A percentile compares a stretch with the other conserved stretches of the same genome.
phyloP scores from a whole-genome alignment of 768 basidiomycete genomes.

The Phaffia australis region DNA sequence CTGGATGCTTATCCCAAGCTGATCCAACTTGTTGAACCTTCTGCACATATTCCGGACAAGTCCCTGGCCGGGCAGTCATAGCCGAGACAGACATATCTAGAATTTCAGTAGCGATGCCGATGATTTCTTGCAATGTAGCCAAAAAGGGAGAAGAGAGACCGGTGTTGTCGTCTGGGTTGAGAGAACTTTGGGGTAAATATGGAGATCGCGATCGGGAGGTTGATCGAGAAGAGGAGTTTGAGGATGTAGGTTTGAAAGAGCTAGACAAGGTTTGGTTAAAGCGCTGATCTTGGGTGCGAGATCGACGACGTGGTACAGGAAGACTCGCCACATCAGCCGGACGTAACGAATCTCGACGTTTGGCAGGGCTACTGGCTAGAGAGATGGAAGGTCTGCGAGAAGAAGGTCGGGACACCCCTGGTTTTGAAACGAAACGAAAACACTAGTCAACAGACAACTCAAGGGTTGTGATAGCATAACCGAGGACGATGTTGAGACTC shows the following conservation, averaged over 20 bases:
- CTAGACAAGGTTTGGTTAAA: conserved; percentile 6
- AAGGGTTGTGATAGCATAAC: not conserved
- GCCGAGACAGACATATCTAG: conserved; percentile 77
- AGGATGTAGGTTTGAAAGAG: conserved; percentile 16
- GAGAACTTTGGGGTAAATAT: not conserved
- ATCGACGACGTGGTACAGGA: not conserved
- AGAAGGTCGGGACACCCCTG: conserved; percentile 15
- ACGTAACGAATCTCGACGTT: conserved; percentile 13
- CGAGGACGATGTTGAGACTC: not conserved
- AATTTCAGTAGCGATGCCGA: conserved; percentile 84
- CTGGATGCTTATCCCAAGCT: conserved; percentile 94
- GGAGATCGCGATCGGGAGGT: conserved; percentile 92
- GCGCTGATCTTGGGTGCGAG: not conserved
- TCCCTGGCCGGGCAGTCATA: conserved; percentile 72
- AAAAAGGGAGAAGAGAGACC: conserved; percentile 46
- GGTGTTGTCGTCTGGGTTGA: conserved; percentile 10
- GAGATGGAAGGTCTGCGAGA: conserved; percentile 35
- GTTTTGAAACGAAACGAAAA: not conserved
- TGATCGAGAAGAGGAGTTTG: conserved; percentile 58
- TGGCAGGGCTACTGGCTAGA: conserved; percentile 18
- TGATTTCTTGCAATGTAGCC: conserved; percentile 79
- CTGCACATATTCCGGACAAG: conserved; percentile 76
- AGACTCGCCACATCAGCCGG: conserved; percentile 1
- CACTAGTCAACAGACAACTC: not conserved
- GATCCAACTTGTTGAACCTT: conserved; percentile 83